Conservation (phyloP, 1,284 basidiomycete species). For the Tetrapyrgos nigripes region DNA sequence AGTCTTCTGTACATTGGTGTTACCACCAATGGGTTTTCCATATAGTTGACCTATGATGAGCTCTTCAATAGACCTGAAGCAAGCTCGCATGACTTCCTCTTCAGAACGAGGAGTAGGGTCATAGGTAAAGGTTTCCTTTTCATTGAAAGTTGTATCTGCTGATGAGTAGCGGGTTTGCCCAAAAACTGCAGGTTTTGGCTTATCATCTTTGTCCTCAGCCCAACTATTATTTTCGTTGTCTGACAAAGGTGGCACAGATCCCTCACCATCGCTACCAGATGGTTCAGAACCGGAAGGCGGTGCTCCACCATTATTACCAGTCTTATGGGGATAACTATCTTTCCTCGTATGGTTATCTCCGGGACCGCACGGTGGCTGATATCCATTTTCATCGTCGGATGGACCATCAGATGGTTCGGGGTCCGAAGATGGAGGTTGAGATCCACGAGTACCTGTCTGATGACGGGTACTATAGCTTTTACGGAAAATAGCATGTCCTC, state of each 20-base stretch:
- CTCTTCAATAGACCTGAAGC: conserved; percentile 4
- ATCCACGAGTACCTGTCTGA: no score
- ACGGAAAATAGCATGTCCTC: no score
- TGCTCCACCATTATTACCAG: no score
- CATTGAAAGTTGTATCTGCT: background rate
- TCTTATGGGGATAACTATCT: no score
- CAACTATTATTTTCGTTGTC: background rate
- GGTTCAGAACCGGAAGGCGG: no score
- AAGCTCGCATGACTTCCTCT: conserved; percentile 5
- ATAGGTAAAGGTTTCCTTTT: conserved; percentile 1
- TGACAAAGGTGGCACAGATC: background rate
- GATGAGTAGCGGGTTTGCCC: background rate
- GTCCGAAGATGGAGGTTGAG: no score
- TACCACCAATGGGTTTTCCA: background rate
- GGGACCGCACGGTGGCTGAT: no score
- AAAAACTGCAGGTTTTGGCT: background rate
- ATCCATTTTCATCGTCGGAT: no score
- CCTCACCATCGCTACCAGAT: no score
- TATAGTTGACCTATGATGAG: background rate
- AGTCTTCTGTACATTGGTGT: conserved; percentile 9
- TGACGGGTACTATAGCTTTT: no score
- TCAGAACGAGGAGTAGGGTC: conserved; percentile 10
- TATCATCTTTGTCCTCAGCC: background rate
- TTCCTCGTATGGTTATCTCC: no score
- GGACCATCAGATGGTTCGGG: no score